Conservation (phyloP, 2,329 filamentous ascomycete species). For the Aschersonia sp. region DNA sequence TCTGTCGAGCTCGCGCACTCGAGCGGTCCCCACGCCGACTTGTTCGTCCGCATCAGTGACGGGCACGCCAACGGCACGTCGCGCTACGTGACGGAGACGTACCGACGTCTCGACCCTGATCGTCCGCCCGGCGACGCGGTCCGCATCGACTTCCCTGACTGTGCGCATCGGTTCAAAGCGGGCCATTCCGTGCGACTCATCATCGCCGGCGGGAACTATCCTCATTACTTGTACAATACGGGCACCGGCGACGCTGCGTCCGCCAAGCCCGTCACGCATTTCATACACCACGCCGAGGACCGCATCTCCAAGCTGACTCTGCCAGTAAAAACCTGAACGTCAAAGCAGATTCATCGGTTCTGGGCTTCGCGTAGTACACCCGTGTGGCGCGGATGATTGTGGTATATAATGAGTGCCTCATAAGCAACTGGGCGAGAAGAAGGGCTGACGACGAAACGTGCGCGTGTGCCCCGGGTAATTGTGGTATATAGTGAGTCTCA, state of each 20-base stretch:
- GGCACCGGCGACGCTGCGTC: neutral
- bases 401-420: too few relatives aligned
- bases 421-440: too few relatives aligned
- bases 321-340: neutral
- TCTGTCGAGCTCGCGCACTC: neutral
- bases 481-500: too few relatives aligned
- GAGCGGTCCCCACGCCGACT: neutral
- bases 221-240: neutral
- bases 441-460: too few relatives aligned
- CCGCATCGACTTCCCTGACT: neutral
- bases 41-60: neutral
- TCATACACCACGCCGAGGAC: neutral
- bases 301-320: neutral
- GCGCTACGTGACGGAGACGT: neutral
- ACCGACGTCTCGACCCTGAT: neutral
- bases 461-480: too few relatives aligned
- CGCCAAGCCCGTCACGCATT: neutral
- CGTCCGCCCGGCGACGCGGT: neutral
- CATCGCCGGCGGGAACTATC: neutral
- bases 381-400: too few relatives aligned
- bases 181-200: neutral
- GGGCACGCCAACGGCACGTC: neutral
- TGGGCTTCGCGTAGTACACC: too few relatives aligned
- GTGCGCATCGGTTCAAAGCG: neutral
- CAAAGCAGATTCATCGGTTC: too few relatives aligned